Conservation (phyloP, 2,329 filamentous ascomycete genomes). For the Pestalotiopsis sp. region DNA sequence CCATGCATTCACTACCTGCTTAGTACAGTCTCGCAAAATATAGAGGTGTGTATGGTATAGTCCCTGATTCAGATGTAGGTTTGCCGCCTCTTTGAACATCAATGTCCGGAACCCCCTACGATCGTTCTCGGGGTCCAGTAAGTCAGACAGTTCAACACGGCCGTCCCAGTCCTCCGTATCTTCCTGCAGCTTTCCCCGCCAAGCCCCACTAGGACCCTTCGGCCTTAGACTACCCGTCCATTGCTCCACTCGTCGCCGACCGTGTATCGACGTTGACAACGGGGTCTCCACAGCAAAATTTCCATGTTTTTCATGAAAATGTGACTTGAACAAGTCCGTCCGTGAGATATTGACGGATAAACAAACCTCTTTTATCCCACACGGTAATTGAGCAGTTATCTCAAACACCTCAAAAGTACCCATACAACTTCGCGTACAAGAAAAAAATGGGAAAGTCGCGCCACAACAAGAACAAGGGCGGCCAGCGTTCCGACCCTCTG, state of each 20-base stretch:
- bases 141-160: background rate
- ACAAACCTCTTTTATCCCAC: background rate
- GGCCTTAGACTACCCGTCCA: slow-evolving; percentile 4
- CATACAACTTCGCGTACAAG: background rate
- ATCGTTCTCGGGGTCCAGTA: background rate
- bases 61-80: background rate
- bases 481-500: slow-evolving; percentile 54
- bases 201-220: background rate
- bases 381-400: background rate
- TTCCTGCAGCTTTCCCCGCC: background rate
- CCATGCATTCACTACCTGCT: too few relatives aligned
- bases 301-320: background rate
- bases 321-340: background rate
- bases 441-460: slow-evolving; percentile 61
- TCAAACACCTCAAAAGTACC: too few relatives aligned
- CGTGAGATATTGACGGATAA: background rate
- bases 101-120: background rate
- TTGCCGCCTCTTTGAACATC: background rate
- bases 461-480: slow-evolving; percentile 48
- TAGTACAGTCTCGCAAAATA: background rate
- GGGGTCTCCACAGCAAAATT: background rate
- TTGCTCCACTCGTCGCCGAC: slow-evolving; percentile 10
- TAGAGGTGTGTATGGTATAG: background rate
- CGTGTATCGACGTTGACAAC: background rate
- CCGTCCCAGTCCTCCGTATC: background rate